Base-by-base conservation (phyloP, 371 early-diverging fungal genomes). In the Rhizopus arrhizus region DNA sequence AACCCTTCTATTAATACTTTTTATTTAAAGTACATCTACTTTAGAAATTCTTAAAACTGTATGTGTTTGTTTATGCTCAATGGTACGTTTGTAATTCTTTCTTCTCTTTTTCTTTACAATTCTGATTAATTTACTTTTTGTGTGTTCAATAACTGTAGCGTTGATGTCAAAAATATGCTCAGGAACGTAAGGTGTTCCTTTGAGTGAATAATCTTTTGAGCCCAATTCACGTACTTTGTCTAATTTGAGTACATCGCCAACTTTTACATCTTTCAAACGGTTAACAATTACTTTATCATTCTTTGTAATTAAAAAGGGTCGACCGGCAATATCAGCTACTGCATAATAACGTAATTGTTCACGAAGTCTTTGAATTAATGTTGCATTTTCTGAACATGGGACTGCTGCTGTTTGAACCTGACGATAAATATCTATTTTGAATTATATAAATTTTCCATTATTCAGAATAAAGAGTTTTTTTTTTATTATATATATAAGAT, bases 131-230 rank as follows among this genome's bases (percentile, higher is more conserved):
- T 86, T 87, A 61, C 92, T 87, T 68, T 87, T 88, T 28, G 95
- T 85, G 54, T 98, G 95, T 74, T 98, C 97, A 51, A 95, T 83
- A 2, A 95, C 95, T 0, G 91, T 90, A 10, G 94, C 95, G 65
- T 87, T 82, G 64, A 98, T 88, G 51, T 74, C 75, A 67, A 82
- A 90, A 51, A 86, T 84, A 9, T 74, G 69, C 7, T 91, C 85
- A 31, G 86, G 75, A 22, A 98, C 84, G 59, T 87, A 92, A 31
- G 97, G 98, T 59, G 87, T 74, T 0, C 98, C 98, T 66, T 88
- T 77, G 65, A 98, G 79, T 4, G 93, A 84, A 66, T 87, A 94
- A 58, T 95, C 93, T 54, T 85, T 87, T 48, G 89, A 87, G 4
- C 94, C 94, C 29, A 98, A 73, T 73, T 98, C 97, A 40, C 89